Base-by-base conservation (phyloP, 2,329 filamentous ascomycete species). In the Diaporthe caulivora region DNA sequence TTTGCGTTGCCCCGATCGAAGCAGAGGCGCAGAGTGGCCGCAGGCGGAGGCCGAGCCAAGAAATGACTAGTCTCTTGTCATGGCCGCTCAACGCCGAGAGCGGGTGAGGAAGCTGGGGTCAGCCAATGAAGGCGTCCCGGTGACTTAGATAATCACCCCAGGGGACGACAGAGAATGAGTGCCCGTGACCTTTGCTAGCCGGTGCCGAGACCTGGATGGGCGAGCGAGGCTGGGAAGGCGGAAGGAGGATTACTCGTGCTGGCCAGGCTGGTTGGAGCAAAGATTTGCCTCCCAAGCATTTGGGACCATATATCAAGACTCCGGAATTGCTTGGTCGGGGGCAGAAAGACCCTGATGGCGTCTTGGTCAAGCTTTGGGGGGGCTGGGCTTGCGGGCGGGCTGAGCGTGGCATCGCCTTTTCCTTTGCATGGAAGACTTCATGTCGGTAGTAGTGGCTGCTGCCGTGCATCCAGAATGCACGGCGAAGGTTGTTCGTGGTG, bases 41-140 rank as follows among this genome's bases (percentile, higher is more conserved):
- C 62, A 67, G 62, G 62, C 62, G 47, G 62, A 67, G 62, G 62
- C 47, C 62, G 47, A 67, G 62, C 62, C 62, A 67, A 67, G 62
- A 67, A 26, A 17, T 67, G 62, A 67, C 62, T 67, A 67, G 62
- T 67, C 62, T 67, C 62, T 67, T 67, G 62, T 67, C 62, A 67
- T 21, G 2, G 2, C 53, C 62, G 62, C 62, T 67, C 62, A 67
- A 67, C 44, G 31, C 62, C 62, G 62, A 67, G 47, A 67, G 47
- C 62, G 62, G 62, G 47, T 15, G 62, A 67, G 11, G n/a, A 67
- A 67, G 13, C 62, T 40, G 31, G 62, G 29, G 47, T 31, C 37
- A 29, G 62, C 62, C 62, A 67, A 67, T 67, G 21, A 67, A 18
- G 31, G 34, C 31, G 62, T 21, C 62, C n/a, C 51, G n/a, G 15